Base-by-base conservation (phyloP, 2,329 filamentous ascomycete genomes). In the Colletotrichum liaoningense region DNA sequence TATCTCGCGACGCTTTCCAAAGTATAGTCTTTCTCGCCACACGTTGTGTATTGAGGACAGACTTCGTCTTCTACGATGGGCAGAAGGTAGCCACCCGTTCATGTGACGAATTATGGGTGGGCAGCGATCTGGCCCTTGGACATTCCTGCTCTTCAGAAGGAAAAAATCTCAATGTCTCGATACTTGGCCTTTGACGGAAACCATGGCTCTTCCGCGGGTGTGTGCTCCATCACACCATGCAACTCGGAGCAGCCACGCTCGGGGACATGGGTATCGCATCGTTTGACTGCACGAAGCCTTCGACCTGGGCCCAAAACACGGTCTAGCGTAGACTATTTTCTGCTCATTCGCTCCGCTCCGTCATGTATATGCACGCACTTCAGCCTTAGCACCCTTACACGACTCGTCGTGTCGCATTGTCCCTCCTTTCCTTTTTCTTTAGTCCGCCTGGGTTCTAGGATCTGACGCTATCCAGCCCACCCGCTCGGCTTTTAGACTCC, bases 301-400 rank as follows among this genome's bases (percentile, higher is more conserved):
- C 71, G 33, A 70, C 35, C 60, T 52, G 35, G 67, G 8, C 69
- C 67, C 49, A 64, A 73, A 35, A 57, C 55, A 57, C 62, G 35
- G 60, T 66, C 52, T 73, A 71, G 71, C 67, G 71, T 38, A 4
- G 28, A 52, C 62, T 42, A 46, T 58, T 58, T 62, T 55, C 66
- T 69, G 46, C 59, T 19, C 42, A 52, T 46, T 38, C n/a, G 54
- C 58, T 64, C 52, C 65, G 66, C 55, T 65, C 67, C 24, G 26
- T 71, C 54, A 26, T 72, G 33, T 64, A 35, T 62, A 54, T 64
- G 46, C 30, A 65, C 63, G 56, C 67, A 57, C 52, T 71, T 68
- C 71, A 71, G 71, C 71, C 67, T 71, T 70, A 66, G 67, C 62
- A 73, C 71, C 56, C 56, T 52, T n/a, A 26, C 70, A 65, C 67